Conservation (phyloP, 345 rosid species). For the Lumnitzera littorea region DNA sequence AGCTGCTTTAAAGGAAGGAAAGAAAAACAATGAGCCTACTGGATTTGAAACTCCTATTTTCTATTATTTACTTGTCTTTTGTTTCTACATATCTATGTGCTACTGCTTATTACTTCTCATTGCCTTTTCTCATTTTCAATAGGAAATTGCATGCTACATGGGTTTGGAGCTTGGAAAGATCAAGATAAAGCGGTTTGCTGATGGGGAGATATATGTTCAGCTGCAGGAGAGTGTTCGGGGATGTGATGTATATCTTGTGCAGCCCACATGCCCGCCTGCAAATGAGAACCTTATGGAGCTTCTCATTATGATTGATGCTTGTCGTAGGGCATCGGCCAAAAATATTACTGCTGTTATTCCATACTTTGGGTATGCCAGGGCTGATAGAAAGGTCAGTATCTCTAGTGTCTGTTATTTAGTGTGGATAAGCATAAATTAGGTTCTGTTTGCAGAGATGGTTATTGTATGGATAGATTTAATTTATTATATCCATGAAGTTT, state of each 20-base stretch:
- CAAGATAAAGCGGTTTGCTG: constrained; percentile 87
- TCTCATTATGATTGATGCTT: constrained; percentile 92
- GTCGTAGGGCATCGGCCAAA: constrained; percentile 91
- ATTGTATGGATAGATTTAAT: no score
- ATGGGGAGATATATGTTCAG: constrained; percentile 96
- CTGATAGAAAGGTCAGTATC: constrained; percentile 76
- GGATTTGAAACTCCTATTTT: no score
- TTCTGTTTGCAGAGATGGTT: no score
- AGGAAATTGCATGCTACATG: constrained; percentile 96
- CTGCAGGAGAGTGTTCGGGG: constrained; percentile 98
- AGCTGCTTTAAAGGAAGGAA: no score
- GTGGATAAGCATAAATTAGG: no score
- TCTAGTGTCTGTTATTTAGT: not conserved
- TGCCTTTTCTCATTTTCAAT: constrained; percentile 1
- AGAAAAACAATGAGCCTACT: no score
- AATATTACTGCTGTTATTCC: constrained; percentile 93
- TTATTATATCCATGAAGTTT: no score
- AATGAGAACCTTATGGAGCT: constrained; percentile 99
- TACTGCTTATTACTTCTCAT: not conserved
- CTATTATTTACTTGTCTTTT: not conserved
- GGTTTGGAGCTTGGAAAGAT: constrained; percentile 91
- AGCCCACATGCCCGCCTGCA: constrained; percentile 97
- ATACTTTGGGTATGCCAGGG: constrained; percentile 95
- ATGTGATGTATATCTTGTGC: constrained; percentile 92
- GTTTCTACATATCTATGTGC: not conserved